Evolutionary conservation across 176 grass and related monocot species (phyloP).

Genomic region (Zoysia pacifica): DNA sequence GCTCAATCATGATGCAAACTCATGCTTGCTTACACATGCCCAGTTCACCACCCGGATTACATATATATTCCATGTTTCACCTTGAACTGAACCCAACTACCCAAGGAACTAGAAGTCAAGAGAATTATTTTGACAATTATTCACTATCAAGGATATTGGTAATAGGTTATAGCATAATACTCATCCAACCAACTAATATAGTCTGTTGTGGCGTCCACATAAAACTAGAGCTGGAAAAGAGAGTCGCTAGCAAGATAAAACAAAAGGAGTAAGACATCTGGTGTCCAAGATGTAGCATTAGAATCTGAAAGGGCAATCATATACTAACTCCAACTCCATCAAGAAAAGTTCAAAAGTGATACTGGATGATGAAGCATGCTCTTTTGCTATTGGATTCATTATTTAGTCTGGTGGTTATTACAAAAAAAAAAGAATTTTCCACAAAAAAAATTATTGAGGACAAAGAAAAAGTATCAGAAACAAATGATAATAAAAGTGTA

Average conservation of each 20-base stretch:
- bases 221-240: background rate
- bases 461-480: background rate
- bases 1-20: background rate
- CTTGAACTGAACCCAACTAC: background rate
- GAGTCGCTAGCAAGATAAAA: background rate
- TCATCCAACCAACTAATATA: conserved; percentile 14
- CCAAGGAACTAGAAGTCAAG: background rate
- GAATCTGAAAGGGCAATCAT: background rate
- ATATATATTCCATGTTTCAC: background rate
- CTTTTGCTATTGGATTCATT: background rate
- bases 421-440: conserved; percentile 21
- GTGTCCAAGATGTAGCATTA: conserved; percentile 6
- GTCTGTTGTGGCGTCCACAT: background rate
- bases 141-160: background rate
- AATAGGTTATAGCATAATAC: background rate
- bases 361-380: background rate
- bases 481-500: conserved; percentile 14
- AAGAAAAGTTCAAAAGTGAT: background rate
- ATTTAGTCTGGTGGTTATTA: background rate
- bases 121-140: background rate
- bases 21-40: background rate
- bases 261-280: background rate
- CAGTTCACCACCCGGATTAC: background rate
- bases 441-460: background rate
- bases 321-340: background rate